These are phyloP conservation scores for Nakazawaea ambrosiae DNA, from an alignment of 805 yeast genomes.

Conservation along the genomic window DNA sequence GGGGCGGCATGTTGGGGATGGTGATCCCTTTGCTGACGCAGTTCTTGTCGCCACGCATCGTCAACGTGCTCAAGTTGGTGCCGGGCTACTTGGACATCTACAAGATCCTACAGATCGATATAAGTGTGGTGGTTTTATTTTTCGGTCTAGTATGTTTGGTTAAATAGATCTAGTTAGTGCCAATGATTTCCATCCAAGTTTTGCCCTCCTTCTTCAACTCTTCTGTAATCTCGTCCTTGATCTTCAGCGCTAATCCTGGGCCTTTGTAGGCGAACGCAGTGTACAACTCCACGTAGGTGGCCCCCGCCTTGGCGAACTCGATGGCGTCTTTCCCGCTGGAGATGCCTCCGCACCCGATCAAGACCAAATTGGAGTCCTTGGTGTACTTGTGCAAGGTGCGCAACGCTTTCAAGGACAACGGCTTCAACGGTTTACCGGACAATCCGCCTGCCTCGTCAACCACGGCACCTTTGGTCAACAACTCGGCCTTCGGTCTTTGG, in stretches of 20 bases:
- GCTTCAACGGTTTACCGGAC: slow-evolving; percentile 89
- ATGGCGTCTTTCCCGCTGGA: slow-evolving; percentile 81
- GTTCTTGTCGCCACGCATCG: slow-evolving; percentile 17
- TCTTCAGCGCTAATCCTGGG: slow-evolving; percentile 67
- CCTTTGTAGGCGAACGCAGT: slow-evolving; percentile 92
- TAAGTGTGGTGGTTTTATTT: slow-evolving; percentile 20
- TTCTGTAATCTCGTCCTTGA: slow-evolving; percentile 50
- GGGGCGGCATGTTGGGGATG: slow-evolving; percentile 12
- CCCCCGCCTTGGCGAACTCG: slow-evolving; percentile 92
- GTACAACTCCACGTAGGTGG: slow-evolving; percentile 79
- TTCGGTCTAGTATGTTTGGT: slow-evolving; percentile 17
- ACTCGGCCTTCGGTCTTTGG: slow-evolving; percentile 56
- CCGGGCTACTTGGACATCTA: slow-evolving; percentile 21
- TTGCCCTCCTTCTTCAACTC: slow-evolving; percentile 67
- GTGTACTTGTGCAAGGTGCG: slow-evolving; percentile 66
- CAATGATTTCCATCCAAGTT: slow-evolving; percentile 79
- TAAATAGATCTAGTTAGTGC: slow-evolving; percentile 38
- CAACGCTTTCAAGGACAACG: slow-evolving; percentile 66
- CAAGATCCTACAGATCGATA: slow-evolving; percentile 18
- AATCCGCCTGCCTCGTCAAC: slow-evolving; percentile 74
- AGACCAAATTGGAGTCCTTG: slow-evolving; percentile 63
- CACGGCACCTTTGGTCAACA: slow-evolving; percentile 44
- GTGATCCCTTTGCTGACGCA: slow-evolving; percentile 16
- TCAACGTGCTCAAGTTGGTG: slow-evolving; percentile 12
- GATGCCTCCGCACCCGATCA: slow-evolving; percentile 95